Conservation (phyloP, 495 filamentous ascomycete species). For the Tuber brumale region DNA sequence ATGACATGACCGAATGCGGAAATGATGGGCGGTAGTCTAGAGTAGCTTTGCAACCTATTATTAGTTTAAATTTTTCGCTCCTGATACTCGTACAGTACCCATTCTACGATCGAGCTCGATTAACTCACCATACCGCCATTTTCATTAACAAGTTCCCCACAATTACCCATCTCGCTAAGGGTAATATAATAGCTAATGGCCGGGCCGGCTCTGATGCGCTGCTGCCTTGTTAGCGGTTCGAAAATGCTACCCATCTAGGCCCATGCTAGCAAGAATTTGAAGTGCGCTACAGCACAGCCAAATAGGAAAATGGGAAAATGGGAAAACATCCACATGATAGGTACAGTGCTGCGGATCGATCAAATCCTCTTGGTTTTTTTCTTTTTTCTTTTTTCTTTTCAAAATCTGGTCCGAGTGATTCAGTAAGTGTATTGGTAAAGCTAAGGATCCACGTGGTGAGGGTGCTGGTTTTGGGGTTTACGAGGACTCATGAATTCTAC, state of each 20-base stretch:
- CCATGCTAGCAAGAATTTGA: neutral
- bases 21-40: neutral
- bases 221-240: neutral
- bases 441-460: neutral
- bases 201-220: neutral
- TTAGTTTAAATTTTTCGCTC: neutral
- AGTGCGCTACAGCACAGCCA: neutral
- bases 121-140: neutral
- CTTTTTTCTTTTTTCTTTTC: neutral
- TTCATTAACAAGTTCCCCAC: neutral
- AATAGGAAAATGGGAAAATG: neutral
- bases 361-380: neutral
- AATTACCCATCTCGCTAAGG: neutral
- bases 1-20: neutral
- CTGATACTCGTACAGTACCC: neutral
- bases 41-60: neutral
- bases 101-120: neutral
- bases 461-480: neutral
- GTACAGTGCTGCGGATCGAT: neutral
- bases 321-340: neutral
- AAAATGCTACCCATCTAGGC: neutral
- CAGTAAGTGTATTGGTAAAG: neutral
- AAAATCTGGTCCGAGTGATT: neutral
- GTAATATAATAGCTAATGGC: neutral
- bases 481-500: neutral